These are phyloP conservation scores for Bjerkandera adusta DNA, from an alignment of 1,284 basidiomycete species.

Conservation along the genomic window DNA sequence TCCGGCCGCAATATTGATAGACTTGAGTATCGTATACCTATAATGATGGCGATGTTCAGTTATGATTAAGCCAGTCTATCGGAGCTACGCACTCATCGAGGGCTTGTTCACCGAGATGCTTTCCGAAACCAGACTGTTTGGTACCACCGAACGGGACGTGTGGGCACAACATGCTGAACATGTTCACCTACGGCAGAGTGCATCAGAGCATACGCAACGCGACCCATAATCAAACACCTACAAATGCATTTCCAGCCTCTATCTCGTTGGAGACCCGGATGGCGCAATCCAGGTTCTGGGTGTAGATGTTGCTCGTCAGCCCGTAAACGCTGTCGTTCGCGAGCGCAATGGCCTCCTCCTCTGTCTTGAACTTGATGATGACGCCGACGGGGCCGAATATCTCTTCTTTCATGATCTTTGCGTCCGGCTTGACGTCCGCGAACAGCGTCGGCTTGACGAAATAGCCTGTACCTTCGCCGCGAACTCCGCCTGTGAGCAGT, in stretches of 20 bases:
- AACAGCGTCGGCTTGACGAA: constrained; percentile 85
- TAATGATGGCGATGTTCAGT: too few species aligned
- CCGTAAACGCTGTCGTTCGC: constrained; percentile 91
- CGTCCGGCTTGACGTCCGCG: constrained; percentile 70
- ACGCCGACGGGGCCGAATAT: constrained; percentile 87
- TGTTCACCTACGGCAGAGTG: constrained; percentile 31
- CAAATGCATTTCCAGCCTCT: constrained; percentile 82
- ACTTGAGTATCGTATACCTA: too few species aligned
- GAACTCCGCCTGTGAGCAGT: constrained; percentile 73
- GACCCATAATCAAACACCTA: constrained; percentile 16
- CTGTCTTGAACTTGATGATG: constrained; percentile 70
- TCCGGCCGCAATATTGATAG: too few species aligned
- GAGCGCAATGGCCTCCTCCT: constrained; percentile 58
- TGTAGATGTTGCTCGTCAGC: constrained; percentile 78
- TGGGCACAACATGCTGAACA: constrained; percentile 63
- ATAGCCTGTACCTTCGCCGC: constrained; percentile 70
- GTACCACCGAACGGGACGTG: constrained; percentile 64
- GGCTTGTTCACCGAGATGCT: constrained; percentile 84
- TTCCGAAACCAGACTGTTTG: constrained; percentile 83
- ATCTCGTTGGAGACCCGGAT: constrained; percentile 74
- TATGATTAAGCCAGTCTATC: too few species aligned
- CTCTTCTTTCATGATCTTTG: constrained; percentile 90
- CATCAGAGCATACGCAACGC: constrained; percentile 37
- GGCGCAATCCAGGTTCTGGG: constrained; percentile 74
- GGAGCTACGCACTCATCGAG: too few species aligned